Percentiles rank a stretch among this genome's conserved stretches.
Evolutionary conservation across 2,329 filamentous ascomycete species (phyloP).

Genomic region (Plectosphaerella cucumerina): DNA sequence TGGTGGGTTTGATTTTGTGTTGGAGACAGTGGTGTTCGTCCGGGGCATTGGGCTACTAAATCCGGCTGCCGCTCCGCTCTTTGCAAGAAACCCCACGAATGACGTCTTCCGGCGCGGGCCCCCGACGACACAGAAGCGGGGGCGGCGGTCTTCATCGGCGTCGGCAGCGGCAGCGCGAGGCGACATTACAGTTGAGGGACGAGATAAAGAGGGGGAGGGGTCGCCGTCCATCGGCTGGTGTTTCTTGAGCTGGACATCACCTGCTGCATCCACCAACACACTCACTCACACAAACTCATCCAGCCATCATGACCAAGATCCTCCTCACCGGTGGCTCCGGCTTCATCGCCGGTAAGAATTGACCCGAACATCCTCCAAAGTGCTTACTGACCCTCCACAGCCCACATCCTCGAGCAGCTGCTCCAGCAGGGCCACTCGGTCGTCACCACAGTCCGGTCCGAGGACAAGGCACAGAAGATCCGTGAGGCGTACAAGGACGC

Average conservation of each 20-base stretch:
- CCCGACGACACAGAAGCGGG: background rate
- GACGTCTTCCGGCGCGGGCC: background rate
- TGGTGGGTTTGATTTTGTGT: too few species aligned
- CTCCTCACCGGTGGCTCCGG: constrained; percentile 45
- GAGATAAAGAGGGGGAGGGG: background rate
- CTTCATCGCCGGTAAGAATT: constrained; percentile 43
- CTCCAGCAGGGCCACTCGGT: constrained; percentile 46
- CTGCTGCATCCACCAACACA: background rate
- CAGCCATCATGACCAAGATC: constrained; percentile 38
- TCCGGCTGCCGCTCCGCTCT: too few species aligned
- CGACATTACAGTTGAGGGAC: too few species aligned
- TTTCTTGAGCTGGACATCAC: too few species aligned
- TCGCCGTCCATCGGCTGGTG: background rate
- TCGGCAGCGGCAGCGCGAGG: too few species aligned
- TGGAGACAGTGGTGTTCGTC: too few species aligned
- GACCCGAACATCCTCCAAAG: background rate
- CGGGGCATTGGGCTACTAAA: too few species aligned
- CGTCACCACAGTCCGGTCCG: constrained; percentile 51
- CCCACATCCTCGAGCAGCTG: constrained; percentile 52
- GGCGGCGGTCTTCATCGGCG: too few species aligned
- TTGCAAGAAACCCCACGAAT: background rate
- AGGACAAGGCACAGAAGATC: constrained; percentile 49
- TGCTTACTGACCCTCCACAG: constrained; percentile 20
- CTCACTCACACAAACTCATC: background rate
- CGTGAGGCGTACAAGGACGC: constrained; percentile 41